A percentile compares a stretch with the other conserved stretches of the same genome.
Evolutionary conservation across 2,329 filamentous ascomycete species (phyloP).

Genomic region (Fusarium fracticaudum): DNA sequence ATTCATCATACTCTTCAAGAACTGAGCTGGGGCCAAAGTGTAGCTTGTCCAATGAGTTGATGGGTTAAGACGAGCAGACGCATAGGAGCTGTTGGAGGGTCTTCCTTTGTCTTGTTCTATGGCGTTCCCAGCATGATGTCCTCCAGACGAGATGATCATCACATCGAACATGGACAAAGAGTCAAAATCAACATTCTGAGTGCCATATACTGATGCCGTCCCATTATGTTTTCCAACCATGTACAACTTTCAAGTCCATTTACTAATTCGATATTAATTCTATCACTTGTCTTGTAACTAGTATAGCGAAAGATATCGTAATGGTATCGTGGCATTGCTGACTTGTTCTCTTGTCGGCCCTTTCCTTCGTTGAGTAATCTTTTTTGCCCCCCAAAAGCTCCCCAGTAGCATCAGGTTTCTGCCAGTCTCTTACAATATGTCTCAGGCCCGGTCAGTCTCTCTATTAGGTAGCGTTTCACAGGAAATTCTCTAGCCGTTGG

Average conservation of each 20-base stretch:
- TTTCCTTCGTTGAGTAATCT: too few relatives aligned
- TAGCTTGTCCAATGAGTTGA: too few relatives aligned
- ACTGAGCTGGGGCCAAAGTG: too few relatives aligned
- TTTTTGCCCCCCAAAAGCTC: too few relatives aligned
- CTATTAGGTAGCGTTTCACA: too few relatives aligned
- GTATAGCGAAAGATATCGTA: background rate
- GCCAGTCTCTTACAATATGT: too few relatives aligned
- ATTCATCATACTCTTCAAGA: background rate
- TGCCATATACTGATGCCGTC: rapidly evolving
- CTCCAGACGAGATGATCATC: background rate
- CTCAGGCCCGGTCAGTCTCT: too few relatives aligned
- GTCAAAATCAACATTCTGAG: too few relatives aligned
- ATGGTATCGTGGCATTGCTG: background rate
- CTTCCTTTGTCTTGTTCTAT: background rate
- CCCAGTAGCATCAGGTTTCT: background rate
- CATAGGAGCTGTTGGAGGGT: background rate
- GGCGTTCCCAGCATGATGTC: background rate
- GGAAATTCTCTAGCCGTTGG: too few relatives aligned
- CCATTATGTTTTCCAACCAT: background rate
- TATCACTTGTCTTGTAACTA: background rate
- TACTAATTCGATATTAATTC: background rate
- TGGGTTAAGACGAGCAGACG: rapidly evolving
- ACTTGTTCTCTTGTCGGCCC: background rate
- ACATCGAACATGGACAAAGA: rapidly evolving
- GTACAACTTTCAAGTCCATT: rapidly evolving